Conservation (phyloP, 345 rosid genomes). For the Hypericum androsaemum region DNA sequence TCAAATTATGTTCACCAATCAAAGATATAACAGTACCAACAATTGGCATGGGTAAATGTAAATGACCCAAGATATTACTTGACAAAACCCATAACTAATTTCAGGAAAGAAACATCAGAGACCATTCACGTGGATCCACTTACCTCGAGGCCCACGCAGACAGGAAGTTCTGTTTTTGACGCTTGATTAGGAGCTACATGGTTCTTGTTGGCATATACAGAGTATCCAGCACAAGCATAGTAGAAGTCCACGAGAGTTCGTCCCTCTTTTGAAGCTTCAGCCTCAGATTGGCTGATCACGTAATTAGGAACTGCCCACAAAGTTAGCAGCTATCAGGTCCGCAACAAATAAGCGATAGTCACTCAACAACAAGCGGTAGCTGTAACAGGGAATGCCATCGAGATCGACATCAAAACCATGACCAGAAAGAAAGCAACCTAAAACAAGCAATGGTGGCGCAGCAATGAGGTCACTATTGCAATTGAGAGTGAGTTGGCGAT, state of each 20-base stretch:
- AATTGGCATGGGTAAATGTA: too few species aligned
- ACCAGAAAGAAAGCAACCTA: too few species aligned
- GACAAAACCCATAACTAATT: too few species aligned
- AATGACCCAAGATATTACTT: too few species aligned
- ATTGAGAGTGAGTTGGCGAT: too few species aligned
- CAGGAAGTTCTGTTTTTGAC: constrained; percentile 36
- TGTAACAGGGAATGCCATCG: too few species aligned
- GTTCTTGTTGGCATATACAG: constrained; percentile 34
- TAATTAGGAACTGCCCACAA: constrained; percentile 34
- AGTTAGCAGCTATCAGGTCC: neutral
- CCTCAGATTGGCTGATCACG: constrained; percentile 36
- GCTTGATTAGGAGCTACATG: constrained; percentile 27
- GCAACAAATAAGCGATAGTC: neutral
- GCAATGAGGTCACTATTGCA: too few species aligned
- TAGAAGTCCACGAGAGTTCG: constrained; percentile 33
- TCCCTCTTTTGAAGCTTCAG: constrained; percentile 36
- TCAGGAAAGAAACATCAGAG: neutral
- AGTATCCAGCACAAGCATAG: constrained; percentile 61
- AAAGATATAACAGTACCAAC: too few species aligned
- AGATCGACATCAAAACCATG: too few species aligned
- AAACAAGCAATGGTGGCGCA: too few species aligned
- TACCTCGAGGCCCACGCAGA: constrained; percentile 62
- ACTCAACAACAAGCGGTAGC: neutral
- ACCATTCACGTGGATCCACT: neutral
- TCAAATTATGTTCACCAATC: too few species aligned